Conservation (phyloP, 257 asterid species). For the Gardenia jasminoides region DNA sequence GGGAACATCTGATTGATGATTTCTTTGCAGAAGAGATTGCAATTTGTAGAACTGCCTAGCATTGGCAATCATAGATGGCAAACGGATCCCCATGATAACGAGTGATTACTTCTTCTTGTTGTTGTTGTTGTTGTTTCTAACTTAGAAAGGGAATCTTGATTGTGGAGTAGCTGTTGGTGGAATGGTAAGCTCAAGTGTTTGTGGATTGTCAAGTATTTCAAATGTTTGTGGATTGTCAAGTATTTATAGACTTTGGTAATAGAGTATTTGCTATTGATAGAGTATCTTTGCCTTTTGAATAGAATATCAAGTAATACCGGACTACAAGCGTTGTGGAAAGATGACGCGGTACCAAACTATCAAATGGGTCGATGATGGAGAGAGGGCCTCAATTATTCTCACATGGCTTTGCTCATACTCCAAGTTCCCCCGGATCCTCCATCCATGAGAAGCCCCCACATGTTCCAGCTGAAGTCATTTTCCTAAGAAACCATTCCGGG, state of each 20-base stretch:
- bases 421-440: neutral
- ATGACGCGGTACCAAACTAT: neutral
- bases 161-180: neutral
- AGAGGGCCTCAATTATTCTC: slow-evolving; percentile 18
- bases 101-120: neutral
- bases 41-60: slow-evolving; percentile 30
- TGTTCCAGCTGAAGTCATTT: slow-evolving; percentile 2
- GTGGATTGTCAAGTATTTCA: no score
- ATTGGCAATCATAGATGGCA: slow-evolving; percentile 20
- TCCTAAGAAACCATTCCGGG: neutral
- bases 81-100: slow-evolving; percentile 31
- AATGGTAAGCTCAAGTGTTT: neutral
- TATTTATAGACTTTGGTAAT: no score
- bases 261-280: no score
- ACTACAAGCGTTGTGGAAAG: neutral
- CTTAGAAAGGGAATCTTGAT: slow-evolving; percentile 5
- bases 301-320: no score
- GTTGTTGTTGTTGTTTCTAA: no score
- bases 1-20: slow-evolving; percentile 28
- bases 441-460: slow-evolving; percentile 10
- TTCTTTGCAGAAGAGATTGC: slow-evolving; percentile 19
- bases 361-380: neutral
- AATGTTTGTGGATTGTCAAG: no score
- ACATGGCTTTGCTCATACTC: slow-evolving; percentile 23
- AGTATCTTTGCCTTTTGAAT: no score